Evolutionary conservation across 345 rosid genomes (phyloP).

Genomic region (Moringa oleifera): DNA sequence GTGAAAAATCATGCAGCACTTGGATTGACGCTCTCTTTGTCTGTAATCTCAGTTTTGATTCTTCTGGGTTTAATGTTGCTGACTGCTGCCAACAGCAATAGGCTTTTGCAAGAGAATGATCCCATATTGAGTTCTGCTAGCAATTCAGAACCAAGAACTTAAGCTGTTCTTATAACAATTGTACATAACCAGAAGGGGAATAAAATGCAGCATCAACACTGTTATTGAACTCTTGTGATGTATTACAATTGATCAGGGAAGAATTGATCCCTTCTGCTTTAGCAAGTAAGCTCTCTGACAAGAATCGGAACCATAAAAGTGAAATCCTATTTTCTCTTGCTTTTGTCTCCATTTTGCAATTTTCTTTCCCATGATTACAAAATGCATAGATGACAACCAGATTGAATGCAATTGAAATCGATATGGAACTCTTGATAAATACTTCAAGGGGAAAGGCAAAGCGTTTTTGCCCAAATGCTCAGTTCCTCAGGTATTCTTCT

Average conservation of each 20-base stretch:
- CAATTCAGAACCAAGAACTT: too few relatives aligned
- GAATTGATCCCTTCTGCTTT: conserved; percentile 19
- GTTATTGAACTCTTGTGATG: background rate
- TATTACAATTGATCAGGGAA: conserved; percentile 6
- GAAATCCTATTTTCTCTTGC: conserved; percentile 3
- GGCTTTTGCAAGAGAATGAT: conserved; percentile 28
- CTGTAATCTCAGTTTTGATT: conserved; percentile 41
- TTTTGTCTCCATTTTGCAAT: background rate
- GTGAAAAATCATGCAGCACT: conserved; percentile 31
- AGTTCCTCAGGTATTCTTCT: conserved; percentile 56
- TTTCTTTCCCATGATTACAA: conserved; percentile 5
- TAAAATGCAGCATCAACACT: background rate
- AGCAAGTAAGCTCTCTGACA: background rate
- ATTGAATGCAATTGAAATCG: conserved; percentile 9
- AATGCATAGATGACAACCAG: conserved; percentile 1
- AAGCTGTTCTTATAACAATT: too few relatives aligned
- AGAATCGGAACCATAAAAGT: background rate
- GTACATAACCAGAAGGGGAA: background rate
- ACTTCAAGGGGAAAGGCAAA: background rate
- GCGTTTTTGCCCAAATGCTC: conserved; percentile 6
- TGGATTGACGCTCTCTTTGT: conserved; percentile 34
- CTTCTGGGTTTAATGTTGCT: conserved; percentile 46
- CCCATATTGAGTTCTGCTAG: conserved; percentile 17
- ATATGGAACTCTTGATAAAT: conserved; percentile 9
- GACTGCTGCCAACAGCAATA: conserved; percentile 31